Conservation (phyloP, 352 stramenopile genomes). For the Pythium phragmiticola region DNA sequence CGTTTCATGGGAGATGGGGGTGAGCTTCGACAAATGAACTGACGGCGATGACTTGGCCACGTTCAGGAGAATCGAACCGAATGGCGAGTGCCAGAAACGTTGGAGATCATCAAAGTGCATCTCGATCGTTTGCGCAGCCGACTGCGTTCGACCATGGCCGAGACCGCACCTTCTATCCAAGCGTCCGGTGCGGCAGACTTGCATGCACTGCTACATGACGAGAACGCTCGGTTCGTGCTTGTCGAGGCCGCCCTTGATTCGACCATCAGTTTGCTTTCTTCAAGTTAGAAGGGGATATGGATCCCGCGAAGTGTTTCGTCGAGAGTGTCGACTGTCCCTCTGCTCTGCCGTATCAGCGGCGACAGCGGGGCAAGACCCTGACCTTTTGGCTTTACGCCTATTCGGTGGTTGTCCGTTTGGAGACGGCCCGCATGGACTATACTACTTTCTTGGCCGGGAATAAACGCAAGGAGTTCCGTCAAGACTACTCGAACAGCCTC, state of each 20-base stretch:
- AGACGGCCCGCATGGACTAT: background rate
- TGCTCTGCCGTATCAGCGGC: constrained; percentile 18
- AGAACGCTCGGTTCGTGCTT: constrained; percentile 17
- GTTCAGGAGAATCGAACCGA: constrained; percentile 13
- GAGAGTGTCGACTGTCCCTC: background rate
- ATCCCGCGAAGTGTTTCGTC: constrained; percentile 20
- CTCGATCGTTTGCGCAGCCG: constrained; percentile 21
- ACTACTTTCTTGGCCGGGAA: background rate
- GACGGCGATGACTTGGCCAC: background rate
- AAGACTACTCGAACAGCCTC: background rate
- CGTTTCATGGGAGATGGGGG: background rate
- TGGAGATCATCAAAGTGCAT: constrained; percentile 2
- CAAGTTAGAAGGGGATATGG: constrained; percentile 21
- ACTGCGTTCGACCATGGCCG: constrained; percentile 19
- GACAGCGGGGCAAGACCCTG: constrained; percentile 1
- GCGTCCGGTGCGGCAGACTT: background rate
- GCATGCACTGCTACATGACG: constrained; percentile 10
- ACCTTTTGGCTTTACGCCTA: background rate
- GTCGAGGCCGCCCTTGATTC: constrained; percentile 19
- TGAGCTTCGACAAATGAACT: background rate
- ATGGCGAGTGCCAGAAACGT: background rate
- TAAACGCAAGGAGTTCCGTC: background rate
- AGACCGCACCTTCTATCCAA: background rate
- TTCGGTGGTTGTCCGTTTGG: background rate
- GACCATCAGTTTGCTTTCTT: constrained; percentile 13